Evolutionary conservation across 164 flowering plant genomes (phyloP), one percentile per base, ranked within the genome.

Genomic region (Paratinospora sagittata): DNA sequence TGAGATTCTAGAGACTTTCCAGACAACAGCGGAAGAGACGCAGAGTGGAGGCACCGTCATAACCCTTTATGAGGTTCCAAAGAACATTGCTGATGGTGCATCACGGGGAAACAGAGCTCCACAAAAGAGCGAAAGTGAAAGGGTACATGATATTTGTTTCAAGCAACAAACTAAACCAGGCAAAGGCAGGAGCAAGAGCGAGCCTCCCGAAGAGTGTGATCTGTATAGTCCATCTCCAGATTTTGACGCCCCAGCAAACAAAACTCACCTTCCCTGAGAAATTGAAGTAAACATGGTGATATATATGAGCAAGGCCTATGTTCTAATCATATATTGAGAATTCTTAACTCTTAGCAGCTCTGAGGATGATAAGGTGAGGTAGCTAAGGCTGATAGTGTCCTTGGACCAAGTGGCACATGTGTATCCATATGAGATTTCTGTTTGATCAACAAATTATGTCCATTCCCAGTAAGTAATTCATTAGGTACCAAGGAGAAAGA

Each of bases 1-100:
- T 33, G 95, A 87, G 69, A 78, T 88, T 66, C 90, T 91, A 7
- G 95, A 89, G 81, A 68, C 77, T 24, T 71, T 89, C 36, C 89
- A 86, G 70, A 10, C 78, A 5, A 76, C 66, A 37, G 82, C 55
- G 11, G 76, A 81, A 62, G 84, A 81, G 9, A 74, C 49, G 3
- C 67, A 27, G 10, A 68, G 62, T 68, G 61, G 23, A 33, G 61
- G 62, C 24, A 33, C 62, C 37, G 4, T 16, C 47, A 24, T 52
- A 16, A 68, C 70, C 60, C 70, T 68, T 68, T 68, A 47, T 19
- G 70, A 68, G 70, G 4, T 75, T 62, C 86, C 91, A 2, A 85
- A 79, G 76, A 71, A 55, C 30, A 33, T 72, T 1, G 30, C 75
- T 16, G 62, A 39, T 37, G 63, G 65, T 58, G 33, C 69, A 6